A percentile compares a stretch with the other conserved stretches of the same genome.
Conservation (phyloP, 108 stramenopile genomes). For the Fistulifera pelliculosa region DNA sequence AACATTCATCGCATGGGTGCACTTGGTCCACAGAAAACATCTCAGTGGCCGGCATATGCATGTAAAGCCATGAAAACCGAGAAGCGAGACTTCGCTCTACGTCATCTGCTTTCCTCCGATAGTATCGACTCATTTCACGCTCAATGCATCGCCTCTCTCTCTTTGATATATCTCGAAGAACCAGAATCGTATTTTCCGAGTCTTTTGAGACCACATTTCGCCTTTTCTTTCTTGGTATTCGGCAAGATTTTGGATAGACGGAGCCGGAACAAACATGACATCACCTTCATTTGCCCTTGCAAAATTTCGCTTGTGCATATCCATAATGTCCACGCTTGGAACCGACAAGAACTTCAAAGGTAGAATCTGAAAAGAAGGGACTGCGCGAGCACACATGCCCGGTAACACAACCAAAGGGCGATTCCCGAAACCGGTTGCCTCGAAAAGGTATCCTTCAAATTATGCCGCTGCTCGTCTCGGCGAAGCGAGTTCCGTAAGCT, state of each 20-base stretch:
- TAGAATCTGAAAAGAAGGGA: background rate
- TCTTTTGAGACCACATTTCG: slow-evolving; percentile 15
- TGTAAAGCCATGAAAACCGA: background rate
- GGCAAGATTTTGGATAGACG: slow-evolving; percentile 19
- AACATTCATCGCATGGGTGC: slow-evolving; percentile 60
- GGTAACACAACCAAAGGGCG: slow-evolving; percentile 39
- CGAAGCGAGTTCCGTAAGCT: background rate
- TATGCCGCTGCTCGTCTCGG: slow-evolving; percentile 4
- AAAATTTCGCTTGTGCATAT: slow-evolving; percentile 40
- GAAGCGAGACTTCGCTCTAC: background rate
- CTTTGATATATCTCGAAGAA: slow-evolving; percentile 27
- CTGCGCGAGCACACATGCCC: slow-evolving; percentile 19
- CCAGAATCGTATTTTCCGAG: slow-evolving; percentile 17
- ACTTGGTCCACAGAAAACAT: slow-evolving; percentile 36
- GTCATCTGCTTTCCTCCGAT: slow-evolving; percentile 7
- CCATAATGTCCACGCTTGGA: slow-evolving; percentile 24
- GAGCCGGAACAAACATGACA: slow-evolving; percentile 50
- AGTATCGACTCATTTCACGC: slow-evolving; percentile 32
- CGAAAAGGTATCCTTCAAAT: slow-evolving; percentile 40
- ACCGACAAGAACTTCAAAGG: slow-evolving; percentile 1
- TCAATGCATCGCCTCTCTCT: slow-evolving; percentile 29
- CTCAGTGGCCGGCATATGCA: slow-evolving; percentile 1
- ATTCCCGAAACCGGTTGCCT: slow-evolving; percentile 24
- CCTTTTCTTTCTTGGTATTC: slow-evolving; percentile 26
- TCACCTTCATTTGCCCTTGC: slow-evolving; percentile 26